phyloP scores from a whole-genome alignment of 768 basidiomycete genomes.

The Trametes cingulata region DNA sequence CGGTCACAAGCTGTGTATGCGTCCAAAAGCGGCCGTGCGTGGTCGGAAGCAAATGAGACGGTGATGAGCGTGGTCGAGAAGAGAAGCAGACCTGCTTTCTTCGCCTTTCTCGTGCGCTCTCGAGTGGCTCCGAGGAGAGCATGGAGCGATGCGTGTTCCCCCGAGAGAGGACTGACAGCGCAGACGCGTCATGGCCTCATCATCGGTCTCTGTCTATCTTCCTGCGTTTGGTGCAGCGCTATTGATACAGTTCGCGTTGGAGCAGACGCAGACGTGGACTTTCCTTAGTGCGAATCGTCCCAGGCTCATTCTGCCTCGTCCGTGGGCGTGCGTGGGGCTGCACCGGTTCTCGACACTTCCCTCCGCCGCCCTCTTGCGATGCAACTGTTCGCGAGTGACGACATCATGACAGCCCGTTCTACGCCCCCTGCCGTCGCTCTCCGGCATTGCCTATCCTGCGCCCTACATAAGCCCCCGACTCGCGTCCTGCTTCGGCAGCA shows the following conservation, averaged over 20 bases:
- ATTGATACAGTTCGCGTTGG: background rate
- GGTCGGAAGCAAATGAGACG: background rate
- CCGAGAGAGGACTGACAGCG: too few species aligned
- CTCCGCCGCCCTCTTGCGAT: background rate
- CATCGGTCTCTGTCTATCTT: background rate
- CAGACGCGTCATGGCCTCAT: background rate
- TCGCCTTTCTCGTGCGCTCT: too few species aligned
- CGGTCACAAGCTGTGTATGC: background rate
- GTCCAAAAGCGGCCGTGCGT: background rate
- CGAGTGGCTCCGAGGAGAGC: background rate
- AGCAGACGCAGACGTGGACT: background rate
- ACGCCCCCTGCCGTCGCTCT: background rate
- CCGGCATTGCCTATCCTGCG: background rate
- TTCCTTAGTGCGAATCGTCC: background rate
- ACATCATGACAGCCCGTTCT: conserved; percentile 3
- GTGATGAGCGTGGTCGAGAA: background rate
- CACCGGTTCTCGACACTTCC: conserved; percentile 1
- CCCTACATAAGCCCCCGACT: background rate
- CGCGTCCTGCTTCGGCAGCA: too few species aligned
- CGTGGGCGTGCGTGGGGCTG: background rate
- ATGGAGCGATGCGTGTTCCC: background rate
- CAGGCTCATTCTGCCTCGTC: background rate
- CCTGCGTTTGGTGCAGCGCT: too few species aligned
- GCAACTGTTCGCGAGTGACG: background rate
- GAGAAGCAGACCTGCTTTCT: too few species aligned